phyloP scores from a whole-genome alignment of 768 basidiomycete species.

The Kwoniella sp. region DNA sequence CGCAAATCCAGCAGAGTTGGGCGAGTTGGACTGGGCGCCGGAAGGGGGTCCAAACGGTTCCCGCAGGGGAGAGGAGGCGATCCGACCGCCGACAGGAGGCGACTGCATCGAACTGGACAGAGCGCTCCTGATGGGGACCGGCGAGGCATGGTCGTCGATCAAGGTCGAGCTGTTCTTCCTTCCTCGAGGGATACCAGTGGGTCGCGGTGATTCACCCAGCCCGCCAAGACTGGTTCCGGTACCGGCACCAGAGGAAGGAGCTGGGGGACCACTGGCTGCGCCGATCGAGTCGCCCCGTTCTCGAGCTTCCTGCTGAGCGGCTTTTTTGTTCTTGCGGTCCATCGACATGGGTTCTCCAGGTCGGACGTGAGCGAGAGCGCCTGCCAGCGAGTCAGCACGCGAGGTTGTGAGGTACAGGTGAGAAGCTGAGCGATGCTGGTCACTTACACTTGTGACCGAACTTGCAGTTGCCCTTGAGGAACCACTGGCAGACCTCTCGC shows the following conservation, averaged over 20 bases:
- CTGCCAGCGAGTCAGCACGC: constrained; percentile 52
- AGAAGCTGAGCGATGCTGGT: background rate
- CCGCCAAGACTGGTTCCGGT: constrained; percentile 1
- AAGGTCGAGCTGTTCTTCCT: constrained; percentile 12
- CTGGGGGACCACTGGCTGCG: constrained; percentile 6
- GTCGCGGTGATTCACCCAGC: background rate
- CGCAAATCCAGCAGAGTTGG: constrained; percentile 34
- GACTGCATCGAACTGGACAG: constrained; percentile 36
- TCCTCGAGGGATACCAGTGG: constrained; percentile 9
- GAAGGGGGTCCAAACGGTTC: constrained; percentile 45
- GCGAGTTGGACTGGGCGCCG: constrained; percentile 23
- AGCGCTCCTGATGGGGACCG: constrained; percentile 40
- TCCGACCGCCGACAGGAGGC: constrained; percentile 19
- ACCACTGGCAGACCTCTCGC: constrained; percentile 53
- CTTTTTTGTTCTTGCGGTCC: constrained; percentile 91
- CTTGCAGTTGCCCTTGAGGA: constrained; percentile 83
- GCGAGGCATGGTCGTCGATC: constrained; percentile 26
- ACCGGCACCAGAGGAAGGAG: constrained; percentile 6
- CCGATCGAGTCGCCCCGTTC: constrained; percentile 22
- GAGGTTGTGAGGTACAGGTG: background rate
- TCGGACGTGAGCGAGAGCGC: constrained; percentile 87
- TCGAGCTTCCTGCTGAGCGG: constrained; percentile 42
- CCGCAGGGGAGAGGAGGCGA: constrained; percentile 35
- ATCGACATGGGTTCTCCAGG: constrained; percentile 92
- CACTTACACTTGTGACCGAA: constrained; percentile 58